Evolutionary conservation across 352 stramenopile species (phyloP).

Genomic region (Phytophthora tubulina): DNA sequence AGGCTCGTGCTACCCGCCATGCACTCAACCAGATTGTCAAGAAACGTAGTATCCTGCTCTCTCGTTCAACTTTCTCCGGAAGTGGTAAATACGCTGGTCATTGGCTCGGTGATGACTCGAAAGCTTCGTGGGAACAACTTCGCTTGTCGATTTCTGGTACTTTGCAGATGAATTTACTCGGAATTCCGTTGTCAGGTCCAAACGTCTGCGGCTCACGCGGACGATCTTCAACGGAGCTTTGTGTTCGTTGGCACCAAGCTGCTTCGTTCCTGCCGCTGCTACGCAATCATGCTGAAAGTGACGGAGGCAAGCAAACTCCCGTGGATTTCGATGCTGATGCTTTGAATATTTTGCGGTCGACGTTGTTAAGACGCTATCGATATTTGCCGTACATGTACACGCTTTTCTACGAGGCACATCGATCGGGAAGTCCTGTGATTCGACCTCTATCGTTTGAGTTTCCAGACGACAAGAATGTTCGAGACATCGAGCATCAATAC

Average conservation of each 20-base stretch:
- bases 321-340: slow-evolving; percentile 76
- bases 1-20: slow-evolving; percentile 61
- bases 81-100: slow-evolving; percentile 73
- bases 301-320: slow-evolving; percentile 53
- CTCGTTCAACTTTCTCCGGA: slow-evolving; percentile 74
- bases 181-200: slow-evolving; percentile 72
- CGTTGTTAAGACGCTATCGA: slow-evolving; percentile 69
- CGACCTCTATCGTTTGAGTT: slow-evolving; percentile 77
- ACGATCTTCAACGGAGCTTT: slow-evolving; percentile 71
- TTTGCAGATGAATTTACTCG: slow-evolving; percentile 84
- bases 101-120: slow-evolving; percentile 56
- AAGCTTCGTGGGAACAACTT: slow-evolving; percentile 84
- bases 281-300: slow-evolving; percentile 70
- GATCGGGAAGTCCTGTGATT: slow-evolving; percentile 54
- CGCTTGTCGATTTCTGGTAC: slow-evolving; percentile 75
- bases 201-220: slow-evolving; percentile 70
- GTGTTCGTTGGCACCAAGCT: slow-evolving; percentile 86
- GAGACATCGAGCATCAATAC: slow-evolving; percentile 74
- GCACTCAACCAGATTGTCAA: slow-evolving; percentile 60
- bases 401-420: slow-evolving; percentile 71
- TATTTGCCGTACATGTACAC: slow-evolving; percentile 91
- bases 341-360: slow-evolving; percentile 70
- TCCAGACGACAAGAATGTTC: slow-evolving; percentile 49
- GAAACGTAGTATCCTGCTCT: slow-evolving; percentile 75
- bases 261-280: slow-evolving; percentile 83